Conservation (phyloP, 192 early-diverging fungal genomes). For the Backusella sp. region DNA sequence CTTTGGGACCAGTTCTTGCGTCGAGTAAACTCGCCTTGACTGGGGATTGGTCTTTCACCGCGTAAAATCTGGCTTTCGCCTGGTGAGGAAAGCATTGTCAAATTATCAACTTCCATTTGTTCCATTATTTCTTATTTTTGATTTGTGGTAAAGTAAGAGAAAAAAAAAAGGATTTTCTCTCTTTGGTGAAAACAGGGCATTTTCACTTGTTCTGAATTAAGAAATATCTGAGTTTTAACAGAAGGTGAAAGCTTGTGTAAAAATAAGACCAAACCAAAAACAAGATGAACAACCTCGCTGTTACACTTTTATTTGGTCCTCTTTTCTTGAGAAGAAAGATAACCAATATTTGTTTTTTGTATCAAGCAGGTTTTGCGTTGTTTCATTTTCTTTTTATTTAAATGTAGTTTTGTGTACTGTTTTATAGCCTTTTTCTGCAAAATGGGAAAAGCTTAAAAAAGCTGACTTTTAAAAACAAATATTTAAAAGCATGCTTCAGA, state of each 20-base stretch:
- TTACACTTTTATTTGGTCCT: slow-evolving; percentile 1
- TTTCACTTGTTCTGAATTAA: neutral
- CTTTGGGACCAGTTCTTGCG: slow-evolving; percentile 39
- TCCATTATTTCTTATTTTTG: neutral
- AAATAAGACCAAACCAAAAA: neutral
- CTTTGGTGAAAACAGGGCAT: neutral
- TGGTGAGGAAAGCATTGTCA: neutral
- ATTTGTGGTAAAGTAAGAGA: neutral
- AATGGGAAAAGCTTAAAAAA: neutral
- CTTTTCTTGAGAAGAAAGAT: neutral
- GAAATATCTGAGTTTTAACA: neutral
- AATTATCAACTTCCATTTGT: neutral
- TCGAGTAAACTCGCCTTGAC: slow-evolving; percentile 30
- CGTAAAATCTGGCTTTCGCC: neutral
- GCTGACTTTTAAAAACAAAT: neutral
- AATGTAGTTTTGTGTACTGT: neutral
- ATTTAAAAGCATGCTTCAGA: neutral
- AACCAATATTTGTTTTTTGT: neutral
- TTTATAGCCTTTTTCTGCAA: neutral
- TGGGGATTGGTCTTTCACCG: neutral
- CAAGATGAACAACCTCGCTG: neutral
- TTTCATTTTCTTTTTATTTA: neutral
- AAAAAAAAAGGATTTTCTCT: neutral
- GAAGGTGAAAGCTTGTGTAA: neutral
- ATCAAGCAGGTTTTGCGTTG: neutral